These are phyloP conservation scores for Cyberlindnera petersonii DNA, from an alignment of 805 yeast genomes.

Conservation along the genomic window DNA sequence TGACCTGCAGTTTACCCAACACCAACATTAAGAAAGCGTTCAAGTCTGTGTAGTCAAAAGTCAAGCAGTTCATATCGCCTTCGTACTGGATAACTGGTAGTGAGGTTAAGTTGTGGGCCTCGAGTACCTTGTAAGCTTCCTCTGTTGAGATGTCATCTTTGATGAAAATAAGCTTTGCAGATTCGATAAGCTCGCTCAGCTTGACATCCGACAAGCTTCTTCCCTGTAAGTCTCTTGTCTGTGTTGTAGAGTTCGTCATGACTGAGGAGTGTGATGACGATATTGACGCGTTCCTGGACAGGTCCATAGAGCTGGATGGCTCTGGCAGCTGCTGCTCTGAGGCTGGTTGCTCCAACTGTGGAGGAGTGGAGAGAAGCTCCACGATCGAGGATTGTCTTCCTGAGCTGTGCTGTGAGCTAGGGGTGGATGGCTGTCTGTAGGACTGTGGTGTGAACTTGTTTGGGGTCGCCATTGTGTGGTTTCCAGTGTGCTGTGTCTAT, in stretches of 20 bases:
- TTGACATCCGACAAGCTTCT: constrained; percentile 76
- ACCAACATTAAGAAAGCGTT: constrained; percentile 83
- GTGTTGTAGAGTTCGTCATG: constrained; percentile 47
- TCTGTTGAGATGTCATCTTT: constrained; percentile 72
- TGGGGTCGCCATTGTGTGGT: constrained; percentile 7
- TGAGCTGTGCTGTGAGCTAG: constrained; percentile 17
- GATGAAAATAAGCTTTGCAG: constrained; percentile 70
- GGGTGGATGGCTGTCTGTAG: constrained; percentile 30
- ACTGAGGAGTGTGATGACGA: constrained; percentile 52
- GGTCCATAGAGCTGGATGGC: constrained; percentile 8
- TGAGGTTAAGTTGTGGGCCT: constrained; percentile 71
- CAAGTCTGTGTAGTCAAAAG: constrained; percentile 90
- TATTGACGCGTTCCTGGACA: constrained; percentile 27
- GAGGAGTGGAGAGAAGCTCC: constrained; percentile 73
- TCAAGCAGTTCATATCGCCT: constrained; percentile 63
- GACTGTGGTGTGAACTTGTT: constrained; percentile 33
- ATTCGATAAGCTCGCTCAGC: constrained; percentile 70
- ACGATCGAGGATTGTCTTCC: constrained; percentile 65
- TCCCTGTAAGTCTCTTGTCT: constrained; percentile 23
- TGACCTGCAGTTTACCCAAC: constrained; percentile 58
- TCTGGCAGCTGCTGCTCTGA: constrained; percentile 10
- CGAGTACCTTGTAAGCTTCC: constrained; percentile 78
- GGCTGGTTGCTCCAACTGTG: constrained; percentile 42
- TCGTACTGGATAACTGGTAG: constrained; percentile 67
- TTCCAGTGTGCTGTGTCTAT: background rate